Evolutionary conservation across 208 protist species (phyloP).

Genomic region (Acanthamoeba sp.): DNA sequence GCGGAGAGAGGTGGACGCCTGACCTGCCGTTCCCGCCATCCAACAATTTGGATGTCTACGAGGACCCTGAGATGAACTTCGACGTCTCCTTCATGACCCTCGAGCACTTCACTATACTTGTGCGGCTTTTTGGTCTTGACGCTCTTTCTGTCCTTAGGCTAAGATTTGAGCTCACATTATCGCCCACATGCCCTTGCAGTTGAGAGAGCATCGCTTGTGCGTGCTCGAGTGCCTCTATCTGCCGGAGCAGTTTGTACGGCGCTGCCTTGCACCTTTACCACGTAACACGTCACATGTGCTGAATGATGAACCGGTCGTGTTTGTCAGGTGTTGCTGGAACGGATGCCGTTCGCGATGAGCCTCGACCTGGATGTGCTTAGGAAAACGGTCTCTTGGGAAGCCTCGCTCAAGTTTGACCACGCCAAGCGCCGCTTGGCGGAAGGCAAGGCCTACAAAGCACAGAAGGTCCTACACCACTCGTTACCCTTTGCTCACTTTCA

Average conservation of each 20-base stretch:
- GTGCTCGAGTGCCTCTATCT: slow-evolving; percentile 73
- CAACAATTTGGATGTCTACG: slow-evolving; percentile 71
- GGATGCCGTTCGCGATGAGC: neutral
- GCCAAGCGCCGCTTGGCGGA: slow-evolving; percentile 56
- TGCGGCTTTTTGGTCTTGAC: neutral
- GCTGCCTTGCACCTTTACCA: too few relatives aligned
- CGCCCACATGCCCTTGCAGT: neutral
- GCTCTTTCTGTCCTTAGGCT: slow-evolving; percentile 13
- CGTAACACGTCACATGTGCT: too few relatives aligned
- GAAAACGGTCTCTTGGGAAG: slow-evolving; percentile 49
- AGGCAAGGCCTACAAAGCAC: slow-evolving; percentile 66
- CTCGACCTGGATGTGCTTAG: slow-evolving; percentile 38
- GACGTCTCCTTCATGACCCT: slow-evolving; percentile 68
- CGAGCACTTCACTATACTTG: slow-evolving; percentile 70
- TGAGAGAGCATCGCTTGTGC: slow-evolving; percentile 61
- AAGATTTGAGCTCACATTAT: too few relatives aligned
- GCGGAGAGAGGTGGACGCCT: neutral
- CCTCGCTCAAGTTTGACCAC: slow-evolving; percentile 71
- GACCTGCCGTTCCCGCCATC: slow-evolving; percentile 71
- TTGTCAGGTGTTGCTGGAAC: slow-evolving; percentile 57
- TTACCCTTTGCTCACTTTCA: neutral
- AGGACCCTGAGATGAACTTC: slow-evolving; percentile 69
- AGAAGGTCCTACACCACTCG: neutral
- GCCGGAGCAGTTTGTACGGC: slow-evolving; percentile 44
- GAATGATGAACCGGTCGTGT: too few relatives aligned